Percentiles rank a stretch among this genome's conserved stretches.
These are phyloP conservation scores for Athelia sp. DNA, from an alignment of 1,284 basidiomycete genomes.

Conservation along the genomic window DNA sequence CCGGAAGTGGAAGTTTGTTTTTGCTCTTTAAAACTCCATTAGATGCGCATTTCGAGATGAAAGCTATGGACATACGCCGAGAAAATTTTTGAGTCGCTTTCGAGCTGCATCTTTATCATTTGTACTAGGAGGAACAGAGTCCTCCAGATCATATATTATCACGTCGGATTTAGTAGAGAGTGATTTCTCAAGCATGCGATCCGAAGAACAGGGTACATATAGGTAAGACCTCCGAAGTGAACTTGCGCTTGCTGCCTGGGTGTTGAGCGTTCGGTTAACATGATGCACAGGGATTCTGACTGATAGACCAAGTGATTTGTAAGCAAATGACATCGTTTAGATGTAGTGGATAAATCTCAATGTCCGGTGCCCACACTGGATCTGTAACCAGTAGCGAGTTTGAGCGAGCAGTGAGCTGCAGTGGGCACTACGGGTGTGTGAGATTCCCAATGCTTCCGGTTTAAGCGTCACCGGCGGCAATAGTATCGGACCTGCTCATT, in stretches of 20 bases:
- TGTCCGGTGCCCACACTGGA: no score
- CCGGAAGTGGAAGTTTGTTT: constrained; percentile 33
- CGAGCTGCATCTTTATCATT: constrained; percentile 63
- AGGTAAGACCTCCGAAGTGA: constrained; percentile 55
- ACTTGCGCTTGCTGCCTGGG: background rate
- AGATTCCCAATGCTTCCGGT: no score
- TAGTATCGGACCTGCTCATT: no score
- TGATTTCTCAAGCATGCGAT: constrained; percentile 80
- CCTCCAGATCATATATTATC: constrained; percentile 84
- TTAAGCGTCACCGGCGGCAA: no score
- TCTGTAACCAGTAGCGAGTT: no score
- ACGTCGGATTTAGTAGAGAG: constrained; percentile 60
- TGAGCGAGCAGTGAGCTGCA: no score
- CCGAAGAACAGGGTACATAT: constrained; percentile 74
- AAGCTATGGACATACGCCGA: constrained; percentile 37
- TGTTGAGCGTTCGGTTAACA: background rate
- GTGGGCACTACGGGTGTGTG: no score
- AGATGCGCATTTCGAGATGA: constrained; percentile 1
- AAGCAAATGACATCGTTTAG: no score
- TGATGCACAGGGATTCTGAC: no score
- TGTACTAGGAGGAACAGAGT: constrained; percentile 65
- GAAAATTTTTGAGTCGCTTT: constrained; percentile 49
- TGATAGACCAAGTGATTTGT: background rate
- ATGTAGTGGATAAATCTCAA: no score
- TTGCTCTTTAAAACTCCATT: constrained; percentile 15